These are phyloP conservation scores for Candida sonorensis DNA, from an alignment of 805 yeast species.

Conservation along the genomic window DNA sequence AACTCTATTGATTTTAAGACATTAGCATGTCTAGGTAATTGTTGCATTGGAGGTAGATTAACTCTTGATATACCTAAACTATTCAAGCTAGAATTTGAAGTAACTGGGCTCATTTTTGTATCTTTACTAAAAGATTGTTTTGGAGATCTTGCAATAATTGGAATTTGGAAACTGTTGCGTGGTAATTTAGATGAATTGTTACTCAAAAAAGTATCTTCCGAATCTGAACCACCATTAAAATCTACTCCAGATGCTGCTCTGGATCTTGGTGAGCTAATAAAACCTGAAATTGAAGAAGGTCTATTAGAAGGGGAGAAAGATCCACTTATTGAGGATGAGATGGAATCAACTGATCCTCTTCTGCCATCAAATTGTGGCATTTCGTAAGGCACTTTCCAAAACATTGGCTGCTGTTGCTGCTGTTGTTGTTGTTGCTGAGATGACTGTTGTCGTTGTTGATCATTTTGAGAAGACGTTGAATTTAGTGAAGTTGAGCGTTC, in stretches of 20 bases:
- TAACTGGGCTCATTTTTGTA: constrained; percentile 17
- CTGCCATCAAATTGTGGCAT: constrained; percentile 32
- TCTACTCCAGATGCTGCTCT: constrained; percentile 16
- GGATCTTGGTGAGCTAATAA: constrained; percentile 10
- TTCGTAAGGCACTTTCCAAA: constrained; percentile 60
- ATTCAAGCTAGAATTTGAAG: constrained; percentile 19
- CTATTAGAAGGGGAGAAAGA: constrained; percentile 19
- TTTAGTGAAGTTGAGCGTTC: constrained; percentile 17
- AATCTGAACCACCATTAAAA: constrained; percentile 24
- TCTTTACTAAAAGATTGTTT: constrained; percentile 16
- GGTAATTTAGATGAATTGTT: constrained; percentile 18
- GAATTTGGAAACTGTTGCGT: constrained; percentile 18
- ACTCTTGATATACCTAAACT: constrained; percentile 14
- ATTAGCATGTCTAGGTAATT: constrained; percentile 12
- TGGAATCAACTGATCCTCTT: constrained; percentile 43
- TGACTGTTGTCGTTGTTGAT: constrained; percentile 2
- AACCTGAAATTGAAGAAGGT: constrained; percentile 15
- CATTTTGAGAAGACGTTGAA: constrained; percentile 5
- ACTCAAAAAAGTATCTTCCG: constrained; percentile 27
- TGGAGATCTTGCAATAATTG: constrained; percentile 16
- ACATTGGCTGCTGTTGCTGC: constrained; percentile 21
- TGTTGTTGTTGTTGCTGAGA: constrained; percentile 1
- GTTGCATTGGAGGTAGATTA: constrained; percentile 7
- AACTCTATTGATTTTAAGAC: constrained; percentile 23
- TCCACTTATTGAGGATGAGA: constrained; percentile 39